These are phyloP conservation scores for Globisporangium nagaii DNA, from an alignment of 352 stramenopile species.

Conservation along the genomic window DNA sequence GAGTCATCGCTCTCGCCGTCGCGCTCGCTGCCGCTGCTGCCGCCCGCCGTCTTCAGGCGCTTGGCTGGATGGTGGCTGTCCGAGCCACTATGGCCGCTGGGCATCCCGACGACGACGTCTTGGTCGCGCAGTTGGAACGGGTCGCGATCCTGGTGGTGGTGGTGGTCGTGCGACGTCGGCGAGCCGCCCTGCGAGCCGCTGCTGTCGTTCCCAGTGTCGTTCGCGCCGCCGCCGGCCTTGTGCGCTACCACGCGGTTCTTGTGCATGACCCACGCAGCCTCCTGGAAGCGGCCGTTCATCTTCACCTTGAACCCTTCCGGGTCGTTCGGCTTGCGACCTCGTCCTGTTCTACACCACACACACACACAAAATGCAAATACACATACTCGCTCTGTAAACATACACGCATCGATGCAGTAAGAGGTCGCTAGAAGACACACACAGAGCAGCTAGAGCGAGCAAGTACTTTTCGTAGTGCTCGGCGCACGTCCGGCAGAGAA, in stretches of 20 bases:
- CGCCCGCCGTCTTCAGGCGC: constrained; percentile 14
- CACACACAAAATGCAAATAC: constrained; percentile 2
- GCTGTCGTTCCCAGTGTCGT: constrained; percentile 10
- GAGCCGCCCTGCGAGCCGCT: constrained; percentile 9
- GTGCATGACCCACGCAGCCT: constrained; percentile 60
- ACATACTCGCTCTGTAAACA: not conserved
- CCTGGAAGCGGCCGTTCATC: constrained; percentile 64
- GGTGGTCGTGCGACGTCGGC: not conserved
- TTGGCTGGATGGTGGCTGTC: constrained; percentile 6
- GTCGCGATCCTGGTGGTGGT: constrained; percentile 2
- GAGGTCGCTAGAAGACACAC: not conserved
- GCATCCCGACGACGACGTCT: not conserved
- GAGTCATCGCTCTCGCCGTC: constrained; percentile 15
- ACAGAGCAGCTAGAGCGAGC: not conserved
- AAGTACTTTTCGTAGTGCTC: constrained; percentile 44
- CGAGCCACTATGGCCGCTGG: not conserved
- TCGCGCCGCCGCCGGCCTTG: constrained; percentile 5
- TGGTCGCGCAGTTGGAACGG: constrained; percentile 8
- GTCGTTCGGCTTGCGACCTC: constrained; percentile 57
- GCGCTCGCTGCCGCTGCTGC: constrained; percentile 12
- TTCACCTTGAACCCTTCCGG: constrained; percentile 63
- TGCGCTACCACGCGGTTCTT: constrained; percentile 59
- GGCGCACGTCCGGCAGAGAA: constrained; percentile 56
- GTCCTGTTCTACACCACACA: constrained; percentile 33
- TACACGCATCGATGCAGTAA: not conserved